A percentile compares a stretch with the other conserved stretches of the same genome.
Conservation (phyloP, 345 rosid species). For the Salix caprea region DNA sequence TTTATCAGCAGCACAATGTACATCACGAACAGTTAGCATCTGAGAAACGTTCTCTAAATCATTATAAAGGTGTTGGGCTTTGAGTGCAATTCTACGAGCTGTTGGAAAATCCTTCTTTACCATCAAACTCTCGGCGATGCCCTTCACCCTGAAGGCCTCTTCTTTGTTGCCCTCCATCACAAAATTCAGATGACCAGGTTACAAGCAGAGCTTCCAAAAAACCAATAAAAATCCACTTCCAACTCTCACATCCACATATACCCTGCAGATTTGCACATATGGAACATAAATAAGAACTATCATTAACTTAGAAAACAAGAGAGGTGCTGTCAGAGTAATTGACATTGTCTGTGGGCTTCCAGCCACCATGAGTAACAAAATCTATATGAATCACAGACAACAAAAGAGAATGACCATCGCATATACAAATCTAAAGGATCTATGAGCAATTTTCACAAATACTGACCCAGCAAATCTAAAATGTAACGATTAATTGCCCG, state of each 20-base stretch:
- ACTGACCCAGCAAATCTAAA: neutral
- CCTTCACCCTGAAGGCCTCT: conserved; percentile 83
- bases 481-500: too few relatives aligned
- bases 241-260: neutral
- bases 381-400: neutral
- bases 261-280: conserved; percentile 11
- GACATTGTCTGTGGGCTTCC: neutral
- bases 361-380: too few relatives aligned
- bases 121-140: conserved; percentile 62
- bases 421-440: neutral
- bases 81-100: conserved; percentile 61
- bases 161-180: conserved; percentile 82
- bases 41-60: conserved; percentile 59
- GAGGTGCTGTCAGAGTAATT: neutral
- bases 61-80: conserved; percentile 60
- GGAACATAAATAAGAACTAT: neutral
- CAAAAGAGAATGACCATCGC: neutral
- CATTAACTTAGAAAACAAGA: neutral
- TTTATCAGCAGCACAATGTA: conserved; percentile 65
- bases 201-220: neutral
- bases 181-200: neutral
- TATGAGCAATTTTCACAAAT: neutral
- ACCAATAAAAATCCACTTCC: neutral
- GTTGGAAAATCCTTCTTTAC: conserved; percentile 46
- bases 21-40: conserved; percentile 77